phyloP scores from a whole-genome alignment of 2,329 filamentous ascomycete species.

The Parasarocladium wereldwijsianum region DNA sequence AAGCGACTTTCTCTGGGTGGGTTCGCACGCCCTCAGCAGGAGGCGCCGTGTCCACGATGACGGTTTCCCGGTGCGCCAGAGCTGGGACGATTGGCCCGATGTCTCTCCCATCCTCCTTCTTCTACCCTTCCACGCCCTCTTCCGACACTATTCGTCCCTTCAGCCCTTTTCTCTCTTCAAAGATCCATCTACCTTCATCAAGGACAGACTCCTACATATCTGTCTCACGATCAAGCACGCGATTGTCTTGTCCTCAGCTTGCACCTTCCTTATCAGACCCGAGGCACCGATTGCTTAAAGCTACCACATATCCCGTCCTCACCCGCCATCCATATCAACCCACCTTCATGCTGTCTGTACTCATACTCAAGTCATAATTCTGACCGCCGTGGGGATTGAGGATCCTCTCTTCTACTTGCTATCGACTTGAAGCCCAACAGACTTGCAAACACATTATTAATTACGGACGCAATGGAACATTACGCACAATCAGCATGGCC shows the following conservation, averaged over 20 bases:
- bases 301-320: no score
- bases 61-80: conserved; percentile 5
- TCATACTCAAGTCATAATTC: no score
- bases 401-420: no score
- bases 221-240: conserved; percentile 19
- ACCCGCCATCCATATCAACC: no score
- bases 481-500: conserved; percentile 21
- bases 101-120: conserved; percentile 15
- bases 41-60: conserved; percentile 4
- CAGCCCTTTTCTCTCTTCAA: conserved; percentile 10
- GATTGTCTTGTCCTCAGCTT: conserved; percentile 14
- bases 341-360: no score
- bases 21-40: not conserved
- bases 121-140: conserved; percentile 20
- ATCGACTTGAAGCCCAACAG: no score
- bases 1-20: no score
- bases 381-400: no score
- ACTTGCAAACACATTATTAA: no score
- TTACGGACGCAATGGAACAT: conserved; percentile 2
- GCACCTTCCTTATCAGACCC: no score
- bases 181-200: conserved; percentile 11
- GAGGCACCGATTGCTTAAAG: no score
- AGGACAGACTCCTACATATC: conserved; percentile 4
- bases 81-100: conserved; percentile 9
- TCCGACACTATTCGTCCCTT: conserved; percentile 8